Evolutionary conservation across 2,329 filamentous ascomycete genomes (phyloP).

Genomic region (Xylaria sp.): DNA sequence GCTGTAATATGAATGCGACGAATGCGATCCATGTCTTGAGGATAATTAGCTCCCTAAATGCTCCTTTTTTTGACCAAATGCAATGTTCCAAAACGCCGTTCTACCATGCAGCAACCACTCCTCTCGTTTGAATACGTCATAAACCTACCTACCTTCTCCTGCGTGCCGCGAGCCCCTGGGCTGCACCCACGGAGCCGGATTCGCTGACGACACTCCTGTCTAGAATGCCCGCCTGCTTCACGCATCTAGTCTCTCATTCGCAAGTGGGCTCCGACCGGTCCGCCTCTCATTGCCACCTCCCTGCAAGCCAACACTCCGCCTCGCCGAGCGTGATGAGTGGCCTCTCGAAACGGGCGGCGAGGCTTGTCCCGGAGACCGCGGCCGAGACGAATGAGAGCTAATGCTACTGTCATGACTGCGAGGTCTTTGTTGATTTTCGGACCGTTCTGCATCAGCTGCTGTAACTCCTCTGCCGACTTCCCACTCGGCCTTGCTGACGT

Average conservation of each 20-base stretch:
- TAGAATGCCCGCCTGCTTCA: not conserved
- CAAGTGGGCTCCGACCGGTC: conserved; percentile 48
- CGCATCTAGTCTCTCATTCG: conserved; percentile 25
- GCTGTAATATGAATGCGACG: conserved; percentile 10
- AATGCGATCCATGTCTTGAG: conserved; percentile 11
- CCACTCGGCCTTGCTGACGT: conserved; percentile 49
- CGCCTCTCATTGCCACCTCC: conserved; percentile 36
- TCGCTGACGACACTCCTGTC: too few species aligned
- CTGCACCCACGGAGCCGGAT: too few species aligned
- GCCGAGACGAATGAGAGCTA: conserved; percentile 22
- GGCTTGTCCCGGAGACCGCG: conserved; percentile 18
- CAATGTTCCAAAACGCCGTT: conserved; percentile 23
- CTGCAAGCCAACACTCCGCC: conserved; percentile 33
- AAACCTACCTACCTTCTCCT: conserved; percentile 4
- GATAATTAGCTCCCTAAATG: conserved; percentile 19
- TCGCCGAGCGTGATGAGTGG: conserved; percentile 21
- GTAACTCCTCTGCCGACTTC: conserved; percentile 47
- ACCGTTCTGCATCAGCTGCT: conserved; percentile 30
- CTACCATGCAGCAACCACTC: conserved; percentile 22
- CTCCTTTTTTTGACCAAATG: conserved; percentile 10
- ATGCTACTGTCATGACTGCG: conserved; percentile 32
- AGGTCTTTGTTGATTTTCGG: conserved; percentile 32
- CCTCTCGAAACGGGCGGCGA: conserved; percentile 14
- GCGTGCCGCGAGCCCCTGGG: not conserved
- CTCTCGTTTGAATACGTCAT: conserved; percentile 10